These are phyloP conservation scores for Phytophthora megakarya DNA, from an alignment of 352 stramenopile genomes.

Conservation along the genomic window DNA sequence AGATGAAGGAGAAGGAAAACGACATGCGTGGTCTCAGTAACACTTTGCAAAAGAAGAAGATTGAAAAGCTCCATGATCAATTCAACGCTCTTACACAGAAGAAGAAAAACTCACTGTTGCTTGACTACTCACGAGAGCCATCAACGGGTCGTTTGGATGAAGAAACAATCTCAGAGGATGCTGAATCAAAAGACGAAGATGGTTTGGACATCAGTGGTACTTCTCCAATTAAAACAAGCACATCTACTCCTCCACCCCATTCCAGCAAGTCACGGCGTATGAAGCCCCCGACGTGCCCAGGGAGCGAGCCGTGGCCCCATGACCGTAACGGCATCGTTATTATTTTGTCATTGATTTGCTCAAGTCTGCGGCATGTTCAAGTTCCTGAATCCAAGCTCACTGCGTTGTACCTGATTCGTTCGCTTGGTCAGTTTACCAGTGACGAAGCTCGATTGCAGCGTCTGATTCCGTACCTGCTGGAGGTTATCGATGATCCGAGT, in stretches of 20 bases:
- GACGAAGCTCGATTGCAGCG: slow-evolving; percentile 96
- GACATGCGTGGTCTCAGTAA: slow-evolving; percentile 72
- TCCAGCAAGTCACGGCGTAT: slow-evolving; percentile 31
- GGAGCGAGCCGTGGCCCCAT: slow-evolving; percentile 42
- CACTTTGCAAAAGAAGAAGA: slow-evolving; percentile 84
- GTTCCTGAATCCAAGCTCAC: slow-evolving; percentile 89
- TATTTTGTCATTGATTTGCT: slow-evolving; percentile 85
- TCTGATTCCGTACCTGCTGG: slow-evolving; percentile 93
- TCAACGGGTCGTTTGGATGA: slow-evolving; percentile 36
- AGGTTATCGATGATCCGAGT: slow-evolving; percentile 92
- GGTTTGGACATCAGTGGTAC: slow-evolving; percentile 12
- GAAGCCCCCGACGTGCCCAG: slow-evolving; percentile 25
- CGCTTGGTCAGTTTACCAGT: slow-evolving; percentile 86
- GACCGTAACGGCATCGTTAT: slow-evolving; percentile 88
- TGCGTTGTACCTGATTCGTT: slow-evolving; percentile 92
- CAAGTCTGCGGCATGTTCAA: slow-evolving; percentile 83
- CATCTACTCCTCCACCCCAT: slow-evolving; percentile 23
- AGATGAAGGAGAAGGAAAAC: slow-evolving; percentile 71
- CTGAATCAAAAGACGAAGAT: slow-evolving; percentile 37
- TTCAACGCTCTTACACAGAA: slow-evolving; percentile 79
- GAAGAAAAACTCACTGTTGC: slow-evolving; percentile 73
- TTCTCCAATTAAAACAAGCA: slow-evolving; percentile 17
- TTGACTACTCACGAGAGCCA: slow-evolving; percentile 54
- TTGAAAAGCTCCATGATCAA: slow-evolving; percentile 82
- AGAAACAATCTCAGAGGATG: slow-evolving; percentile 21